Base-by-base conservation (phyloP, 495 filamentous ascomycete species). In the Tuber aestivum region DNA sequence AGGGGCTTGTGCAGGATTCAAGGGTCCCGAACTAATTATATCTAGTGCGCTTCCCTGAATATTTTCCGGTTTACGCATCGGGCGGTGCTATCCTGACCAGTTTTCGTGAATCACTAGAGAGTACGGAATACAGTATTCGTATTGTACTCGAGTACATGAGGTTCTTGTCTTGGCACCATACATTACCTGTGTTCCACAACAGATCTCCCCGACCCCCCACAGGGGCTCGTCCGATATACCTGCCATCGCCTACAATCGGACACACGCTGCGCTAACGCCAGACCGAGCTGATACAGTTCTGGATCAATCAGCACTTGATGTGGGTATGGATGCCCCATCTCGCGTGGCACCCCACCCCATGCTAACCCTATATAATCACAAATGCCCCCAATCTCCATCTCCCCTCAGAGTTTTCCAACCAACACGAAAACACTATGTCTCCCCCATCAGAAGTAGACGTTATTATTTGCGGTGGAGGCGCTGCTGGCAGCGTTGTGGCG, bases 401-500 rank as follows among this genome's bases (percentile, higher is more conserved):
- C 56, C 18, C 35, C 56, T 18, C 56, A 7, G 18, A 65, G 7
- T 14, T 7, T 20, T 35, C 56, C 27, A 65, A 65, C 56, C 12
- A 16, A 65, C 56, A 65, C 56, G 41, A 79, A 79, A 56, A 14
- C 20, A 14, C 70, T 41, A 79, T 79, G 78, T 72, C 77, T 70
- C 35, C 68, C 32, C 78, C 72, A 32, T 41, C 75, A 79, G 79
- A 81, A 81, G 78, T 77, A 35, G 79, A 81, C 71, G 72, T 81
- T 73, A 81, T 81, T 10, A 75, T 81, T 74, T 45, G 71, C 70
- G 79, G 79, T 81, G 79, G 86, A n/a, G 86, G 86, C 50, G 84
- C 87, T 7, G 84, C 87, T 20, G 86, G 84, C 35, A 88, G 87
- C 81, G 82, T 87, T 32, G 83, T 86, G 41, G 86, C 86, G 21